Conservation (phyloP, 768 basidiomycete species). For the Mycena polygramma region DNA sequence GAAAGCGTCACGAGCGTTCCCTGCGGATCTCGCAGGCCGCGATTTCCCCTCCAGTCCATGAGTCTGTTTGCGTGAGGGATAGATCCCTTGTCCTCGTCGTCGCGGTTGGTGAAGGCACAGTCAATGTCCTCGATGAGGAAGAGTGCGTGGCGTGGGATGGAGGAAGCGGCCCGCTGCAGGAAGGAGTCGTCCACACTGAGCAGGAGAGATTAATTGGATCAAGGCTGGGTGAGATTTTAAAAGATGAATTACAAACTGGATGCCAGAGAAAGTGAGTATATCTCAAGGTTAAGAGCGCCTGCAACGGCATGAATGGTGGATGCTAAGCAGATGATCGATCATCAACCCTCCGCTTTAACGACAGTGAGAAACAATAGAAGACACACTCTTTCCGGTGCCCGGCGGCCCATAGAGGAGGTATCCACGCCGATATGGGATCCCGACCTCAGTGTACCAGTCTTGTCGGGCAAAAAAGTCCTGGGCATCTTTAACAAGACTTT, state of each 20-base stretch:
- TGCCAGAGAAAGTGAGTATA: constrained; percentile 58
- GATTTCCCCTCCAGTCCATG: too few relatives aligned
- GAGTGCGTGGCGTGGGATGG: constrained; percentile 47
- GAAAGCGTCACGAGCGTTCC: constrained; percentile 65
- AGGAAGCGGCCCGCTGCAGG: constrained; percentile 43
- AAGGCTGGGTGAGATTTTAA: too few relatives aligned
- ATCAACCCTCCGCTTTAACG: too few relatives aligned
- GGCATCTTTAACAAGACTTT: constrained; percentile 46
- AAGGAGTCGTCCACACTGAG: constrained; percentile 46
- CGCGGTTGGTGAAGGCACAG: constrained; percentile 57
- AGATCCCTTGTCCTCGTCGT: constrained; percentile 51
- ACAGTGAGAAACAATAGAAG: too few relatives aligned
- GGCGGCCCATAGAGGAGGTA: constrained; percentile 52
- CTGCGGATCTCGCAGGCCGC: constrained; percentile 38
- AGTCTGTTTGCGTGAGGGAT: background rate
- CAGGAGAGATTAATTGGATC: too few relatives aligned
- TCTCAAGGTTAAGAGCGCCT: constrained; percentile 69
- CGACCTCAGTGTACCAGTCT: constrained; percentile 48
- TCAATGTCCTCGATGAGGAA: constrained; percentile 56
- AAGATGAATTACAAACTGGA: constrained; percentile 36
- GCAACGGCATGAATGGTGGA: constrained; percentile 44
- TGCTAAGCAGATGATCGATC: too few relatives aligned
- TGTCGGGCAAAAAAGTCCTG: constrained; percentile 48
- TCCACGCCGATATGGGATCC: constrained; percentile 53
- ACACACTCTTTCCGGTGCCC: constrained; percentile 50